Conservation (phyloP, 345 rosid genomes). For the Brassica carinata region DNA sequence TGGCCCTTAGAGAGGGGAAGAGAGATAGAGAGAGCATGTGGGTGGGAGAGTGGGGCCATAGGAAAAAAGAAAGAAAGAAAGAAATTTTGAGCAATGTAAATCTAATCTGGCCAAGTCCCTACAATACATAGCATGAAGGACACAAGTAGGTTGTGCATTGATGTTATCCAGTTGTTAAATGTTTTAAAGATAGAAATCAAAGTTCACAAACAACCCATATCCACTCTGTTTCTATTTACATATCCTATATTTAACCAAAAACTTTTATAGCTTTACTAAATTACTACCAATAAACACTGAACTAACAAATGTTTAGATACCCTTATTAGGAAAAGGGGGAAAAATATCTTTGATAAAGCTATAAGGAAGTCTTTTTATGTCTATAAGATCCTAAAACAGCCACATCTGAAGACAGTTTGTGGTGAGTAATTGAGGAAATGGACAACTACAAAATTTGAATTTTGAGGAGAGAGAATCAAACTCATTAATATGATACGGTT, state of each 20-base stretch:
- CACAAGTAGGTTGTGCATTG: constrained; percentile 39
- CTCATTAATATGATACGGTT: constrained; percentile 34
- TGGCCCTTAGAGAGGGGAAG: constrained; percentile 10
- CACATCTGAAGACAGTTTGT: constrained; percentile 29
- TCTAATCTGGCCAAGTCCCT: constrained; percentile 40
- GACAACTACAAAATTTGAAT: constrained; percentile 33
- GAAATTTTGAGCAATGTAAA: constrained; percentile 23
- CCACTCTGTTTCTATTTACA: constrained; percentile 6
- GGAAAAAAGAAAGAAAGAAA: constrained; percentile 8
- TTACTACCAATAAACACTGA: background rate
- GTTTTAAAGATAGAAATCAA: constrained; percentile 30
- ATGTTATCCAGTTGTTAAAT: constrained; percentile 42
- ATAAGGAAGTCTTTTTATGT: constrained; percentile 12
- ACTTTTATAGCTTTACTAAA: background rate
- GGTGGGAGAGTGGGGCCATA: constrained; percentile 37
- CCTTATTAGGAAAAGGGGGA: background rate
- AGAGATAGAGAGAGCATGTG: constrained; percentile 34
- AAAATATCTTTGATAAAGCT: background rate
- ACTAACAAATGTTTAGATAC: constrained; percentile 2
- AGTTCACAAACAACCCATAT: constrained; percentile 33
- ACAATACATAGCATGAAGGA: constrained; percentile 37
- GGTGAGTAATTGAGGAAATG: constrained; percentile 31
- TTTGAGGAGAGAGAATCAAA: constrained; percentile 24
- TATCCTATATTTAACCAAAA: background rate
- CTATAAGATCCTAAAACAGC: constrained; percentile 28